These are phyloP conservation scores for Leishmania braziliensis DNA, from an alignment of 208 protist genomes.

Conservation along the genomic window DNA sequence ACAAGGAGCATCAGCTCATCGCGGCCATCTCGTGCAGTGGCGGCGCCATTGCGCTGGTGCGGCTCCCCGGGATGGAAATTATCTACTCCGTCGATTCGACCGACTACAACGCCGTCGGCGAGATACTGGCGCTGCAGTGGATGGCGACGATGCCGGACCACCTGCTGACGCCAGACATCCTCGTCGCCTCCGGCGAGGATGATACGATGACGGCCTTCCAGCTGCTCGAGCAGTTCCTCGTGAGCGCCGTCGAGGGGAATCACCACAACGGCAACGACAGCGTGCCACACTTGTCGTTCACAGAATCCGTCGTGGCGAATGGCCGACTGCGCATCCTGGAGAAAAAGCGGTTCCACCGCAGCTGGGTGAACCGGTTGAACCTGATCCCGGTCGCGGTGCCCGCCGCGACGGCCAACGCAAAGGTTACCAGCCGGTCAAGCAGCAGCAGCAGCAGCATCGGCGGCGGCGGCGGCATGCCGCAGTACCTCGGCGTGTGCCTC, in stretches of 20 bases:
- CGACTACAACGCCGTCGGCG: slow-evolving; percentile 72
- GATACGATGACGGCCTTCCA: slow-evolving; percentile 80
- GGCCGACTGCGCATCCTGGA: slow-evolving; percentile 51
- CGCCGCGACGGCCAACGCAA: not conserved
- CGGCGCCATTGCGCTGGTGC: slow-evolving; percentile 62
- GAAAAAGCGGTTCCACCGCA: slow-evolving; percentile 67
- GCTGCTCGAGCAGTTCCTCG: slow-evolving; percentile 30
- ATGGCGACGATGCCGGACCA: slow-evolving; percentile 35
- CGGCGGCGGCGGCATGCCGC: slow-evolving; percentile 41
- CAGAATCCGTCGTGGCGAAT: slow-evolving; percentile 18
- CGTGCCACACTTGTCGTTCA: slow-evolving; percentile 27
- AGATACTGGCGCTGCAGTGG: slow-evolving; percentile 73
- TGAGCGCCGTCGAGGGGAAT: slow-evolving; percentile 11
- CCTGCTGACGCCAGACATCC: slow-evolving; percentile 62
- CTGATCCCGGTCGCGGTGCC: slow-evolving; percentile 54
- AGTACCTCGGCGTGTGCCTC: slow-evolving; percentile 49
- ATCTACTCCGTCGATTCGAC: slow-evolving; percentile 45
- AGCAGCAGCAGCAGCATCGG: slow-evolving; percentile 6
- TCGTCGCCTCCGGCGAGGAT: slow-evolving; percentile 76
- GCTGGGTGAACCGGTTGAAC: slow-evolving; percentile 67
- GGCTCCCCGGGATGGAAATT: slow-evolving; percentile 55
- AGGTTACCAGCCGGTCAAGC: not conserved
- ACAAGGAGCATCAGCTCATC: slow-evolving; percentile 59
- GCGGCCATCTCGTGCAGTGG: slow-evolving; percentile 69
- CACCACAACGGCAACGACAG: slow-evolving; percentile 20